Base-by-base conservation (phyloP, 2,329 filamentous ascomycete species). In the Canariomyces notabilis region DNA sequence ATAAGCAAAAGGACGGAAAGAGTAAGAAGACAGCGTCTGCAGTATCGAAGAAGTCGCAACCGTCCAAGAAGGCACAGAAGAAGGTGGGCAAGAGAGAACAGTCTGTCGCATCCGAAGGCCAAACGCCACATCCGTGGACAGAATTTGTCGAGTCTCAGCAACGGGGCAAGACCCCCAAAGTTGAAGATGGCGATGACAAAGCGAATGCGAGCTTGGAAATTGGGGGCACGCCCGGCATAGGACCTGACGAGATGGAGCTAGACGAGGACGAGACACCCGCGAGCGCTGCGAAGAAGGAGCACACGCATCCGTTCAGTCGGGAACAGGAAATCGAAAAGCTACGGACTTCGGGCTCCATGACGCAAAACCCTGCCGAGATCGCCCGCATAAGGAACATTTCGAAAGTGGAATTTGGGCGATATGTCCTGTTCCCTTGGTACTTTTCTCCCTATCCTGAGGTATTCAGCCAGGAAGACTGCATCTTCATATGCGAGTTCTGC, bases 401-500 rank as follows among this genome's bases (percentile, higher is more conserved):
- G 44, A 90, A 86, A 56, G 84, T 98, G 3, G 91, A 97, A 64
- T 97, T 98, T 74, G 94, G 93, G 36, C 82, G 84, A 57, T 85
- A 83, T 63, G 89, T 96, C 59, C 80, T 98, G 35, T 94, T 95
- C 64, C 93, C 93, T 0, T 98, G 93, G 93, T 98, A 98, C 67
- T 98, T 98, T 70, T 95, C 89, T 5, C 93, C 93, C 0, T 98
- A 98, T 60, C 93, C 93, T 0, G 86, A 94, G 61, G 75, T 83
- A 2, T 97, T 95, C 64, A 84, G 85, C 18, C 86, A 93, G 57
- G 86, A 85, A 57, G 93, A 98, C 57, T 77, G 93, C 54, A 87
- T 97, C 55, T 96, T 87, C 69, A 91, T 98, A 59, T 96, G 94
- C 76, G 94, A 98, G 65, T 96, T 96, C 68, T 98, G 93, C 61